Evolutionary conservation across 306 rosid genomes (phyloP), one percentile per base, ranked within the genome.

Genomic region (Potentilla sterilis): DNA sequence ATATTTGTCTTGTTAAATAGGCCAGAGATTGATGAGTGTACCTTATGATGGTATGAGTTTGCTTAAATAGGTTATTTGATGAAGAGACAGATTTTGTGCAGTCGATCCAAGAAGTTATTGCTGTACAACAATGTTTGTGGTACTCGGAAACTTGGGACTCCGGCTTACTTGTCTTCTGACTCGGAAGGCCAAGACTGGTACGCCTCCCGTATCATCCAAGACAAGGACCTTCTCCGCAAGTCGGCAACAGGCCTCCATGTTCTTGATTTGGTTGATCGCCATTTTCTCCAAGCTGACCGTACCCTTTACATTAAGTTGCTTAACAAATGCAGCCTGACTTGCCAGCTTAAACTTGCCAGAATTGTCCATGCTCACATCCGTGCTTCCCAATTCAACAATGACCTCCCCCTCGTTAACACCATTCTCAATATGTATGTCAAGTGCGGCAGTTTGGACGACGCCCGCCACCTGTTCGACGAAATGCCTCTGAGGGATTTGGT

Each of bases 291-390:
- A 78, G 74, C 32, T 2, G 82, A 75, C 41, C 77, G 70, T 19
- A 42, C 58, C 66, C 69, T 63, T 4, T 78, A 70, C 82, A 35
- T 18, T 28, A 43, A 55, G 54, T 38, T 78, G 66, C 70, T 78
- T 7, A 74, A 78, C 57, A 70, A 22, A 65, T 82, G 86, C 11
- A 70, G 80, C 73, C 65, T 62, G 43, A 21, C n/a, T 37, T 67
- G 77, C 9, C 71, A 55, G 42, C 67, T 77, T 4, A 61, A 47
- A 40, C 73, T 77, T 42, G 82, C 82, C 62, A 77, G 42, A 63
- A 75, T 75, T 35, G 73, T 82, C 67, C 82, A 73, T n/a, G 65
- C 73, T 69, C 85, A 59, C 40, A 41, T 82, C 64, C 67, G 69
- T 35, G 52, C 63, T 73, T 82, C 85, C 72, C 41, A 41, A 42